Conservation (phyloP, 306 rosid genomes). For the Oemleria cerasiformis region DNA sequence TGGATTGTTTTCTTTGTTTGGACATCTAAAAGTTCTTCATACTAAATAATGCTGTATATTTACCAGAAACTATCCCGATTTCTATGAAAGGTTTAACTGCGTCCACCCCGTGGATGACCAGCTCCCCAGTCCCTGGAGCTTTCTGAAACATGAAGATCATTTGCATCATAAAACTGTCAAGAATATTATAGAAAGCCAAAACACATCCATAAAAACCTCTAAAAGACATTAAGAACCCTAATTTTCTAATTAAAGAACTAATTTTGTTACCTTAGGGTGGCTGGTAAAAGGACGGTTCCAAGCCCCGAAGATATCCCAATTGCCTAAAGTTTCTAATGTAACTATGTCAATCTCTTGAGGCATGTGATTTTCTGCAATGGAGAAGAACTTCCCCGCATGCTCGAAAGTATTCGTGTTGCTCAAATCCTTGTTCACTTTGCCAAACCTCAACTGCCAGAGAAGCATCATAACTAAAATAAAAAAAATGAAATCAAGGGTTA, state of each 20-base stretch:
- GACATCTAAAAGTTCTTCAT: background rate
- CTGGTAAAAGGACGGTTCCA: slow-evolving; percentile 67
- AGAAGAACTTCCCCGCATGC: slow-evolving; percentile 59
- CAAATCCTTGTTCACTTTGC: slow-evolving; percentile 49
- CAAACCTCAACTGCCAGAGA: slow-evolving; percentile 46
- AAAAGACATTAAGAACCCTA: too few species aligned
- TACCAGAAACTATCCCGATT: slow-evolving; percentile 72
- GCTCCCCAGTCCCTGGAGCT: slow-evolving; percentile 56
- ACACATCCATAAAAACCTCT: too few species aligned
- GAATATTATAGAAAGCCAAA: too few species aligned
- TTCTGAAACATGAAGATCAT: slow-evolving; percentile 31
- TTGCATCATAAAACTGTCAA: too few species aligned
- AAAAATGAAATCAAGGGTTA: background rate
- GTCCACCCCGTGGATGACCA: slow-evolving; percentile 53
- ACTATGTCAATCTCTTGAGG: slow-evolving; percentile 69
- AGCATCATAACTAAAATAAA: background rate
- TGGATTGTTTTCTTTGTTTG: background rate
- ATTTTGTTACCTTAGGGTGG: slow-evolving; percentile 75
- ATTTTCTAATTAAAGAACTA: too few species aligned
- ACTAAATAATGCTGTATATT: background rate
- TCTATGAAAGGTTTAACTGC: slow-evolving; percentile 49
- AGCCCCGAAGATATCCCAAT: slow-evolving; percentile 53
- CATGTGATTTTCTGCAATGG: slow-evolving; percentile 54
- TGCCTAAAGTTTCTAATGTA: slow-evolving; percentile 38
- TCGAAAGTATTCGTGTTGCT: slow-evolving; percentile 74